Evolutionary conservation across 2,329 filamentous ascomycete species (phyloP), one percentile per base, ranked within the genome.

Genomic region (Graphilbum ipis-grandicollis): DNA sequence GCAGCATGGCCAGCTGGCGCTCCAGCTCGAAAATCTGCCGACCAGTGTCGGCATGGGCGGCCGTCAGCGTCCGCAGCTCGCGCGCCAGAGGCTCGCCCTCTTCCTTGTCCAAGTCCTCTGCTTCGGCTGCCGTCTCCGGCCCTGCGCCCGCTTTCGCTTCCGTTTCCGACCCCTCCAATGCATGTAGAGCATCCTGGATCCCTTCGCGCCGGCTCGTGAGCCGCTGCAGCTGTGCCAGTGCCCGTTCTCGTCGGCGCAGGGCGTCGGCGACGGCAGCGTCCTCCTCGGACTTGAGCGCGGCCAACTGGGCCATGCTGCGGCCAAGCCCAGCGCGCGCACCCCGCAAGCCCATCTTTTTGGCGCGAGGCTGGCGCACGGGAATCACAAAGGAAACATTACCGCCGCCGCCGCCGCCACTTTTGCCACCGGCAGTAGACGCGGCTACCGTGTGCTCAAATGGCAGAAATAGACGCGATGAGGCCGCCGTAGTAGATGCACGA

Each of bases 221-320:
- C 46, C 53, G 59, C 8, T 68, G 63, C 5, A 82, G 60, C 45
- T 68, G 69, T 2, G 62, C 56, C 0, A 84, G 56, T 1, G 71
- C 72, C 4, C 60, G 56, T 40, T 71, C 66, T 13, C 77, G 63
- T 38, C 68, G 59, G 4, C 59, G 56, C 26, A 80, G 52, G 2
- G 76, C 70, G 2, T 60, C 56, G 3, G 67, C 62, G 1, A 84
- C 56, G 19, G 73, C 59, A 0, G 63, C 60, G n/a, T 74, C 60
- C 54, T 85, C 78, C 39, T 84, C 77, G 4, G 60, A 59, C 50
- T 83, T 83, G 19, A 86, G 56, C 9, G 66, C 64, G 0, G 70
- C 71, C 5, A 86, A 57, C 37, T 74, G 69, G 3, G 64, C 58
- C 52, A 86, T 79, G 34, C 70, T 66, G 35, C 62, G 65, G 14